Base-by-base conservation (phyloP, 2,329 filamentous ascomycete species). In the Fusarium floridanum region DNA sequence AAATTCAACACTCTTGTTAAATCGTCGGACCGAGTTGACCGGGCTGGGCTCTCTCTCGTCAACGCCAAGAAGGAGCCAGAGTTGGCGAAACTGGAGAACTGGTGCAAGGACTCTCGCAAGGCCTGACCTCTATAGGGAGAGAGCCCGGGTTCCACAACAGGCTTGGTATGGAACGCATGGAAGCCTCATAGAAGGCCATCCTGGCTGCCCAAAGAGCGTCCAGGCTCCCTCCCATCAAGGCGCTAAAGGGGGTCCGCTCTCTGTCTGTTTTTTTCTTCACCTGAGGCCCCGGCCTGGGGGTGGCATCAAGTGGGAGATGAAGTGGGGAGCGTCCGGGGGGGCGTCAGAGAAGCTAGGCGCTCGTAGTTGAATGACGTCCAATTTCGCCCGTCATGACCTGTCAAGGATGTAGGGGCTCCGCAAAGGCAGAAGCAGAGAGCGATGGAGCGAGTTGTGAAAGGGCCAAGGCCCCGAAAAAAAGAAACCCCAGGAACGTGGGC, bases 331-430 rank as follows among this genome's bases (percentile, higher is more conserved):
- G 68, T 48, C 74, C 67, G 68, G 68, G 76, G 68, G 67, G 20
- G 34, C 20, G 32, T 34, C 32, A 24, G 32, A 24, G n/a, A 60
- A 63, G 61, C 66, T 74, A 68, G 36, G 45, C 59, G 65, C 63
- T 70, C 53, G 61, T 67, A 71, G 64, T 75, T 78, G 70, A 75
- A 78, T 78, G 75, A 78, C 76, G 76, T 77, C 75, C 69, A 78
- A 78, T 78, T 78, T 78, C 77, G 66, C 64, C 68, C 64, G 55
- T 70, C 67, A 72, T 74, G 73, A 77, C 76, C 72, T 78, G 70
- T 76, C 68, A 73, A 59, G 67, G 65, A 69, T 45, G 48, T 45
- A 20, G 59, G 36, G 36, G 64, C 32, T 60, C 53, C 29, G 50
- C 45, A 64, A 59, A 27, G 36, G 53, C 56, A 34, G 32, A 39